Base-by-base conservation (phyloP, 23 red algal genomes). In the Gracilaria domingensis region DNA sequence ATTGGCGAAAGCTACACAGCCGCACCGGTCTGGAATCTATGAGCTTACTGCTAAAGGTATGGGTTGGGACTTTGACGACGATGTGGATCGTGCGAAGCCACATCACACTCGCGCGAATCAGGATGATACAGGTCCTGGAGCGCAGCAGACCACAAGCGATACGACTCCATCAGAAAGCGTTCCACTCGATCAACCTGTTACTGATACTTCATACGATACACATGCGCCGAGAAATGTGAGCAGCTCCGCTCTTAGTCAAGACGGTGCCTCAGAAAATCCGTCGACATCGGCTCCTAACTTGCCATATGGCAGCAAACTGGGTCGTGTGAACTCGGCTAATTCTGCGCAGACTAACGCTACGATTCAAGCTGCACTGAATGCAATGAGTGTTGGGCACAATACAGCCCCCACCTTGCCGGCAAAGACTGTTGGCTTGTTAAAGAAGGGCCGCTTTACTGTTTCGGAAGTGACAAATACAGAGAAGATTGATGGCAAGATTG, bases 41-140 rank as follows among this genome's bases (percentile, higher is more conserved):
- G 85, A 95, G 32, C 74, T 57, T 40, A 65, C 85, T 7, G 67
- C 66, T 21, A 85, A 95, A 29, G 84, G 93, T 20, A 66, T 84
- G 28, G 93, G 93, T 39, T 90, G 86, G 93, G 93, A 95, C 56
- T 90, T 95, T 90, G 89, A 85, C 34, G 89, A 93, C 11, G 47
- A 85, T 24, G 56, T 40, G 28, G 77, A 42, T 26, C 14, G 37
- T 29, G 45, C 40, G 17, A 69, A 44, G 58, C 17, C 57, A 28
- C 84, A 49, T 0, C 74, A 49, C 1, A 44, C 8, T 44, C 47
- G 18, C 33, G 7, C 45, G 4, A 48, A 55, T 57, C 54, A 33
- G 40, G 58, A 55, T 25, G 5, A 5, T 0, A 40, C 7, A 8
- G 33, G 38, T 8, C 55, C 89, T 23, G 30, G 35, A 29, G 37